Conservation (phyloP, 2,329 filamentous ascomycete species). For the Incumbomyces lentus region DNA sequence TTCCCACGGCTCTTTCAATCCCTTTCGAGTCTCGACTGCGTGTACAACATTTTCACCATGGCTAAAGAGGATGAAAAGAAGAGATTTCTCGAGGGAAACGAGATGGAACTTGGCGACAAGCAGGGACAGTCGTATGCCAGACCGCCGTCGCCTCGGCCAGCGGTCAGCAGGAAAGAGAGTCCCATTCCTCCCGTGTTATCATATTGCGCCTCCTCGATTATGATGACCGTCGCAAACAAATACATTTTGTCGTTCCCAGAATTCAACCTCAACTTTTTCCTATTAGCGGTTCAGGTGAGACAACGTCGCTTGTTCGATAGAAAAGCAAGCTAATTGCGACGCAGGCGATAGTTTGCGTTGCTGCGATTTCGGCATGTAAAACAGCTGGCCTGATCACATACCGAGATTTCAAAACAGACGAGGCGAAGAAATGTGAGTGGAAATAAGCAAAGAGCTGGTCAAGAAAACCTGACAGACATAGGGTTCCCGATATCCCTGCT, state of each 20-base stretch:
- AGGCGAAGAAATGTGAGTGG: conserved; percentile 78
- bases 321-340: conserved; percentile 9
- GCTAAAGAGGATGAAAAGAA: conserved; percentile 79
- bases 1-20: neutral
- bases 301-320: neutral
- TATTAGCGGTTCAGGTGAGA: conserved; percentile 80
- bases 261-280: conserved; percentile 96
- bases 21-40: neutral
- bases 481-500: conserved; percentile 95
- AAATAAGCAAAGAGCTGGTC: neutral
- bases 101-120: conserved; percentile 58
- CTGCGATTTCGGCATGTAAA: conserved; percentile 75
- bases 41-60: conserved; percentile 8
- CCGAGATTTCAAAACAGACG: conserved; percentile 72
- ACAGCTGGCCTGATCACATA: conserved; percentile 71
- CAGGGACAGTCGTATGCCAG: conserved; percentile 37
- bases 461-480: conserved; percentile 28
- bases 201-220: conserved; percentile 92
- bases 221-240: conserved; percentile 99
- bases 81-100: conserved; percentile 52
- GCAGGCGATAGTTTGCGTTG: conserved; percentile 80
- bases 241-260: conserved; percentile 83
- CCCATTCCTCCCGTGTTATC: conserved; percentile 70
- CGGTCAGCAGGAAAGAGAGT: conserved; percentile 55
- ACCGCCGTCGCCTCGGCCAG: conserved; percentile 27